Evolutionary conservation across 352 stramenopile genomes (phyloP).

Genomic region (Pythium biforme): DNA sequence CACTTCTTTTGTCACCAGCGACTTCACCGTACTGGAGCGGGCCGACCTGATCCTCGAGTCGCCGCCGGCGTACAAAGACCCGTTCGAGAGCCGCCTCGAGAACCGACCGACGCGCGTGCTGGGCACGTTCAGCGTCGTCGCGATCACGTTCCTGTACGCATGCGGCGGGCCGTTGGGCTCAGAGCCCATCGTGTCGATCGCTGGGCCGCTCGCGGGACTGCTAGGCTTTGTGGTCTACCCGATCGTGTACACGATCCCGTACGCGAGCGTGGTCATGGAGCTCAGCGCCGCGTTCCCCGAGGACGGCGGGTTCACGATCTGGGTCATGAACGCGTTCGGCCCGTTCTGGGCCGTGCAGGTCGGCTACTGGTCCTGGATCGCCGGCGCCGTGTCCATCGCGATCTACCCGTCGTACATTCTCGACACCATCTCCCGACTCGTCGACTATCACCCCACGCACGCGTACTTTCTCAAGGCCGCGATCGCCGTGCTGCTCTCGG

Average conservation of each 20-base stretch:
- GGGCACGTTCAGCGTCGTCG: constrained; percentile 26
- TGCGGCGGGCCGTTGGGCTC: constrained; percentile 38
- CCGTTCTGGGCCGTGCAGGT: constrained; percentile 80
- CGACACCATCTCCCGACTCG: constrained; percentile 29
- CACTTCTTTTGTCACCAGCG: constrained; percentile 11
- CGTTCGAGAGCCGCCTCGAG: constrained; percentile 26
- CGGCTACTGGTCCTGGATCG: constrained; percentile 84
- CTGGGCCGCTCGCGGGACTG: constrained; percentile 54
- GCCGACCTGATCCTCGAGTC: constrained; percentile 35
- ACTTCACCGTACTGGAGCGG: constrained; percentile 24
- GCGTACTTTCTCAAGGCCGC: constrained; percentile 35
- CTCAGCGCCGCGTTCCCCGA: constrained; percentile 70
- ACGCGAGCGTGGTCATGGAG: constrained; percentile 59
- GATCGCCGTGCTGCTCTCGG: constrained; percentile 30
- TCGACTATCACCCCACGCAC: constrained; percentile 24
- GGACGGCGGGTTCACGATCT: constrained; percentile 70
- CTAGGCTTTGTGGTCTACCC: constrained; percentile 56
- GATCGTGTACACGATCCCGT: constrained; percentile 55
- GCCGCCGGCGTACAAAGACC: constrained; percentile 1
- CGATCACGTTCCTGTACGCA: constrained; percentile 33
- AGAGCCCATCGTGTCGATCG: constrained; percentile 52
- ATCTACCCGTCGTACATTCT: constrained; percentile 60
- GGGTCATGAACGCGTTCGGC: constrained; percentile 65
- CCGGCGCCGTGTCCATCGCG: constrained; percentile 57
- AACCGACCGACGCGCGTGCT: constrained; percentile 21